Conservation (phyloP, 768 basidiomycete genomes). For the Termitomyces sp. region DNA sequence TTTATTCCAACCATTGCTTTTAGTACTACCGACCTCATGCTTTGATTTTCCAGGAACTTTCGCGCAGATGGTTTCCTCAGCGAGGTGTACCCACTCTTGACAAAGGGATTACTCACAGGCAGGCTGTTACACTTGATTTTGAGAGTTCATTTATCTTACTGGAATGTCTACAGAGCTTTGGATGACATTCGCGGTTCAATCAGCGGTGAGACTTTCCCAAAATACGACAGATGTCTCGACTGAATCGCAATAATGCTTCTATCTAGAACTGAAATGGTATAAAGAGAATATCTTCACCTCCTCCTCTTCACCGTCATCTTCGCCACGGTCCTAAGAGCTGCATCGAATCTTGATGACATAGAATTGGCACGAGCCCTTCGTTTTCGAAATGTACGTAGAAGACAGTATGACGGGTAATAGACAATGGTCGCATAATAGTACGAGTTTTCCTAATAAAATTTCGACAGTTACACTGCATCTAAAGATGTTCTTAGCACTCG, state of each 20-base stretch:
- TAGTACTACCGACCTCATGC: neutral
- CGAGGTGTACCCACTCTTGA: slow-evolving; percentile 24
- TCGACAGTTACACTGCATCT: neutral
- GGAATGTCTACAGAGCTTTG: slow-evolving; percentile 52
- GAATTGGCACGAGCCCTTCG: neutral
- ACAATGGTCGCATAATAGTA: neutral
- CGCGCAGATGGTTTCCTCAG: slow-evolving; percentile 66
- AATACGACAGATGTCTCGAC: neutral
- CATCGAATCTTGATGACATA: neutral
- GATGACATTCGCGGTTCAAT: slow-evolving; percentile 82
- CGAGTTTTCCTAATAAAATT: neutral
- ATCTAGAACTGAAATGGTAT: slow-evolving; percentile 78
- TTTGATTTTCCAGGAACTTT: slow-evolving; percentile 51
- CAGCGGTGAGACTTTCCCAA: slow-evolving; percentile 38
- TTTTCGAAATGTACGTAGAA: neutral
- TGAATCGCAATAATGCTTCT: neutral
- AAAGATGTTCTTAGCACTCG: neutral
- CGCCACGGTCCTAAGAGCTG: neutral
- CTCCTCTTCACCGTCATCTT: slow-evolving; percentile 12
- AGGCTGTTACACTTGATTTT: slow-evolving; percentile 9
- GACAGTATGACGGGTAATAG: no score
- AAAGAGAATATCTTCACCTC: slow-evolving; percentile 66
- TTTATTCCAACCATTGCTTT: slow-evolving; percentile 17
- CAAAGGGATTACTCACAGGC: slow-evolving; percentile 57
- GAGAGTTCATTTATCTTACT: neutral